Percentiles rank a stretch among this genome's conserved stretches.
Conservation (phyloP, 1,284 basidiomycete species). For the Moesziomyces sp. region DNA sequence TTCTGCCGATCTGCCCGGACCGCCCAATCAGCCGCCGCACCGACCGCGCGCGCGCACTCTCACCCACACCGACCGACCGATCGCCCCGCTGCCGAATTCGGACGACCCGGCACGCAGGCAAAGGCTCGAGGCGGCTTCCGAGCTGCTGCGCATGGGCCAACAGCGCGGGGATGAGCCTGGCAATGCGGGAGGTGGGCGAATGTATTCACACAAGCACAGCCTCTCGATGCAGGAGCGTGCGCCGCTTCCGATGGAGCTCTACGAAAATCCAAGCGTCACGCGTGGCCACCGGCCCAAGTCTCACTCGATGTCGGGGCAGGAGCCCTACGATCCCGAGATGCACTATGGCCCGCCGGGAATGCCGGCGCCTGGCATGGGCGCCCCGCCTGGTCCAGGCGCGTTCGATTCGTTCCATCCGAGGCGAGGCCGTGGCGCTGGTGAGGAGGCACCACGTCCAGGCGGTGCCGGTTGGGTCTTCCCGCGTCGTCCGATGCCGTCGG, state of each 20-base stretch:
- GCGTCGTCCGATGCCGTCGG: constrained; percentile 34
- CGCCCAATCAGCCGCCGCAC: constrained; percentile 9
- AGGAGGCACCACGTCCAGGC: constrained; percentile 30
- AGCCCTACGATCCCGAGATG: constrained; percentile 33
- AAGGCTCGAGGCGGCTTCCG: constrained; percentile 41
- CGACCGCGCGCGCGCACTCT: constrained; percentile 51
- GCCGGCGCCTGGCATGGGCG: constrained; percentile 32
- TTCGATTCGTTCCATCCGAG: constrained; percentile 49
- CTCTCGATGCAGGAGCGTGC: constrained; percentile 45
- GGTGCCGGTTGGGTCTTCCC: constrained; percentile 51
- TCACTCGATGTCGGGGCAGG: constrained; percentile 42
- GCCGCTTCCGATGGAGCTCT: constrained; percentile 34
- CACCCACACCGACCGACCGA: constrained; percentile 46
- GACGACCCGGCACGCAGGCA: constrained; percentile 43
- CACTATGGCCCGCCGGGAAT: constrained; percentile 43
- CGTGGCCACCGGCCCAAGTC: constrained; percentile 42
- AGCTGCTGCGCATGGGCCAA: constrained; percentile 45
- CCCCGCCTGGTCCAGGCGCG: constrained; percentile 20
- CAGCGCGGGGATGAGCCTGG: constrained; percentile 16
- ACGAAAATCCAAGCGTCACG: constrained; percentile 26
- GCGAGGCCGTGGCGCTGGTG: constrained; percentile 38
- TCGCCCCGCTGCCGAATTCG: constrained; percentile 49
- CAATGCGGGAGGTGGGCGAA: constrained; percentile 5
- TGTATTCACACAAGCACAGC: constrained; percentile 43
- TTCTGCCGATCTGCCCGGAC: constrained; percentile 28